Evolutionary conservation across 768 basidiomycete species (phyloP).

Genomic region (Phanerochaete sordida): DNA sequence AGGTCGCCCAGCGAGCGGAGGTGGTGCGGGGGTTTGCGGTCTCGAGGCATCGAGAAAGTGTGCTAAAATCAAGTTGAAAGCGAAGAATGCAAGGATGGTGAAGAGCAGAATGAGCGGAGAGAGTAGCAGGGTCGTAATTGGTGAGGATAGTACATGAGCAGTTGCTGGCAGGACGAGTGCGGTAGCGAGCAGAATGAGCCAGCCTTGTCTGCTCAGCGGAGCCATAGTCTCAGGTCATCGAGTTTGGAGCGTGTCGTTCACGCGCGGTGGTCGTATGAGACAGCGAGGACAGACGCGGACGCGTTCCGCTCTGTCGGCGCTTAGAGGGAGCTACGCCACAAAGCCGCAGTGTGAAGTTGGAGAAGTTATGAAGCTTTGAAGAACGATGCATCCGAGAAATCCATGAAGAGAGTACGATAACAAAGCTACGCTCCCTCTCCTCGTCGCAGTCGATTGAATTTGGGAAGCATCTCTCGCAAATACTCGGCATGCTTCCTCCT

Average conservation of each 20-base stretch:
- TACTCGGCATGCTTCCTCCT: constrained; percentile 89
- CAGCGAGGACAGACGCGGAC: background rate
- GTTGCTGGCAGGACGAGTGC: constrained; percentile 55
- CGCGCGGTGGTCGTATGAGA: background rate
- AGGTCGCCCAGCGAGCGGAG: constrained; percentile 63
- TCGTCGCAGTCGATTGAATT: constrained; percentile 67
- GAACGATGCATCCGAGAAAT: background rate
- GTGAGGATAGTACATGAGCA: constrained; percentile 57
- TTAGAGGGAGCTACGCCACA: background rate
- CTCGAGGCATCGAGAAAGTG: constrained; percentile 52
- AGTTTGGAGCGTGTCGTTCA: background rate
- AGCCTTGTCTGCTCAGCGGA: constrained; percentile 41
- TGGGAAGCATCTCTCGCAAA: constrained; percentile 85
- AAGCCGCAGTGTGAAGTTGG: background rate
- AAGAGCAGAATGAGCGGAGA: constrained; percentile 55
- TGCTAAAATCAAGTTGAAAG: constrained; percentile 52
- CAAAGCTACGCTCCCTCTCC: constrained; percentile 18
- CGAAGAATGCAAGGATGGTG: constrained; percentile 47
- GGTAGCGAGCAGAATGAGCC: constrained; percentile 48
- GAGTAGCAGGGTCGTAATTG: constrained; percentile 58
- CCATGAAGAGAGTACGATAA: background rate
- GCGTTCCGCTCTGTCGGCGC: background rate
- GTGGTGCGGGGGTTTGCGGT: constrained; percentile 29
- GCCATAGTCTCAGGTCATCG: background rate
- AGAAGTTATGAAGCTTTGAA: too few species aligned